Evolutionary conservation across 2,329 filamentous ascomycete genomes (phyloP), one percentile per base, ranked within the genome.

Genomic region (Fusarium praegraminearum): DNA sequence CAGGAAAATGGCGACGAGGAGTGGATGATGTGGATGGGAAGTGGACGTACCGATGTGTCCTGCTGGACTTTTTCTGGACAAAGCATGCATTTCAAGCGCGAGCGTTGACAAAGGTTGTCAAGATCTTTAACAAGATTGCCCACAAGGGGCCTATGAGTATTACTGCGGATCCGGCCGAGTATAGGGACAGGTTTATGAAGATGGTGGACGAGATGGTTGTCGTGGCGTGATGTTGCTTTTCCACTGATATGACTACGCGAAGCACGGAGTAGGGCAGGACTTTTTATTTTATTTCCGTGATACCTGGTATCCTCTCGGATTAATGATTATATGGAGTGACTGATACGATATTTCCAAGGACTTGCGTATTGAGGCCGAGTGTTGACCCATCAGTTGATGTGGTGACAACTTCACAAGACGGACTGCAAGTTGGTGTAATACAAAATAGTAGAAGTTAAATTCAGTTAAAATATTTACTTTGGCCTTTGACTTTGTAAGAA

Each of bases 1-100:
- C 72, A 1, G 64, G 75, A 7, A 65, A 71, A 1, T 93, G 91
- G 91, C 83, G 90, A 13, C 85, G 81, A 0, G 91, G 91, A 0
- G 73, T 93, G 0, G 70, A 78, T 1, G 91, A 89, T 12, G 81
- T 84, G 0, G 88, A 92, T 72, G 87, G 87, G 0, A 87, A 87
- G 70, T 91, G 89, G 83, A 81, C 89, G 15, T 93, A 92, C 73
- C 85, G 91, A 4, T 89, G 86, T 5, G 85, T 90, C 0, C 79
- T 93, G 16, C 81, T 93, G 35, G 91, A 93, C 77, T 93, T 94
- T 79, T 93, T 93, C 81, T 93, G 91, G 91, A 87, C 90, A 1
- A 92, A 91, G 78, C 90, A 93, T 77, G 90, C 90, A 70, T 72
- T 89, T 1, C 89, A 88, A 56, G 88, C 91, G 1, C 87, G 85